A percentile compares a stretch with the other conserved stretches of the same genome.
Evolutionary conservation across 2,329 filamentous ascomycete genomes (phyloP).

Genomic region (Xylariales sp.): DNA sequence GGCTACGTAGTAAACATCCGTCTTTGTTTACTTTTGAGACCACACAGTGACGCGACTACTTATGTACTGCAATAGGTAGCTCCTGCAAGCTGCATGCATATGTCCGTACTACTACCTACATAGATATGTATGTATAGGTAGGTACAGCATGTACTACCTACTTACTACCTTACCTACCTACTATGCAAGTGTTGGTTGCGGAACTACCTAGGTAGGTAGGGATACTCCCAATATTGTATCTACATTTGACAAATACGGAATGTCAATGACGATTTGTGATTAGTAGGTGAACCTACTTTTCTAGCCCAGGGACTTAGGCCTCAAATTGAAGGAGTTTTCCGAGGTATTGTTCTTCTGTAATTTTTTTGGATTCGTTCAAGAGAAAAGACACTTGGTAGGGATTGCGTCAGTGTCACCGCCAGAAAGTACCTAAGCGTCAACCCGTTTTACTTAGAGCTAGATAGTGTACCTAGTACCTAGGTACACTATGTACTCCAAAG

Average conservation of each 20-base stretch:
- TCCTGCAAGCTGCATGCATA: constrained; percentile 32
- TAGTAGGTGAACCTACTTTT: not conserved
- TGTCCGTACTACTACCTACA: not conserved
- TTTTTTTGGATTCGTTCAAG: not conserved
- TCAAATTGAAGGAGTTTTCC: not conserved
- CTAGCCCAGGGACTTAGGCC: no score
- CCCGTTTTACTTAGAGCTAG: not conserved
- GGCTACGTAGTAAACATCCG: not conserved
- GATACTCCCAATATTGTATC: no score
- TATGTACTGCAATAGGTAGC: not conserved
- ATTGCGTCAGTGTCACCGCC: constrained; percentile 12
- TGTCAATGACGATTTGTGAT: not conserved
- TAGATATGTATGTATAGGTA: no score
- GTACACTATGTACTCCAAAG: not conserved
- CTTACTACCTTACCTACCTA: no score
- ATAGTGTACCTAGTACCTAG: no score
- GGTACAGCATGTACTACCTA: no score
- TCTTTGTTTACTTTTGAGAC: constrained; percentile 44
- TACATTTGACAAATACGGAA: not conserved
- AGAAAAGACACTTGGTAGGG: not conserved
- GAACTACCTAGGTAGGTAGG: no score
- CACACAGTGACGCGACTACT: constrained; percentile 32
- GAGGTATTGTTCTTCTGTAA: no score
- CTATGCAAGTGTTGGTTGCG: no score
- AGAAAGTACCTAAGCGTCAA: not conserved